Base-by-base conservation (phyloP, 768 basidiomycete genomes). In the Rhodotorula graminis region DNA sequence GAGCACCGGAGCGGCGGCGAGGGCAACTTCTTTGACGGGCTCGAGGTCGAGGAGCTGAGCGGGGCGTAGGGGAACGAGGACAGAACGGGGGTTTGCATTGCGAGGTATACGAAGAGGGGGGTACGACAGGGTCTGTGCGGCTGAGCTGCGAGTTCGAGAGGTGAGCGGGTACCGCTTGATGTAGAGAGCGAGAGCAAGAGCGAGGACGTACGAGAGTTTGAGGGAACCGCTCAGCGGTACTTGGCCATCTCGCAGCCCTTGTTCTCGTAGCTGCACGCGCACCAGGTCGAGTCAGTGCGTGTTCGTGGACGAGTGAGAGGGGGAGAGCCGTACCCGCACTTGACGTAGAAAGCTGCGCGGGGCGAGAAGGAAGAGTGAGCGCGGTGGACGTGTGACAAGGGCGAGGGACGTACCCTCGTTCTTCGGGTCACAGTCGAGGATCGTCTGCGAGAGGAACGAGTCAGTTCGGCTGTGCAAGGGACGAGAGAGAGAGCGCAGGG, bases 161-260 rank as follows among this genome's bases (percentile, higher is more conserved):
- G 57, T 21, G 60, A n/a, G 29, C 11, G 11, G 40, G 58, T 21
- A 44, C 6, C 15, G 31, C 29, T 8, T 0, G 37, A 33, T 15
- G 31, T 15, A 0, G 31, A 52, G 11, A 23, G 57, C n/a, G 53
- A 8, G 8, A n/a, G 16, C 12, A 50, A 23, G 15, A 19, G 21
- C 29, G 16, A n/a, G 23, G 42, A 60, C 19, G 7, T 3, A 25
- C 19, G 2, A 8, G 1, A 3, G 9, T 12, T 16, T 25, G 31
- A 19, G 19, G 2, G 33, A 46, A 46, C 16, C 37, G 37, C 37
- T 67, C 50, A 65, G 49, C 62, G 37, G 67, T 81, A 81, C 50
- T 79, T 77, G 12, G 82, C 94, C 94, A 98, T 98, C 82, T 96
- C 91, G 77, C 86, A 88, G 82, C 94, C 94, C 82, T 93, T 95